Conservation (phyloP, 345 rosid genomes). For the Euphorbia pulcherrima region DNA sequence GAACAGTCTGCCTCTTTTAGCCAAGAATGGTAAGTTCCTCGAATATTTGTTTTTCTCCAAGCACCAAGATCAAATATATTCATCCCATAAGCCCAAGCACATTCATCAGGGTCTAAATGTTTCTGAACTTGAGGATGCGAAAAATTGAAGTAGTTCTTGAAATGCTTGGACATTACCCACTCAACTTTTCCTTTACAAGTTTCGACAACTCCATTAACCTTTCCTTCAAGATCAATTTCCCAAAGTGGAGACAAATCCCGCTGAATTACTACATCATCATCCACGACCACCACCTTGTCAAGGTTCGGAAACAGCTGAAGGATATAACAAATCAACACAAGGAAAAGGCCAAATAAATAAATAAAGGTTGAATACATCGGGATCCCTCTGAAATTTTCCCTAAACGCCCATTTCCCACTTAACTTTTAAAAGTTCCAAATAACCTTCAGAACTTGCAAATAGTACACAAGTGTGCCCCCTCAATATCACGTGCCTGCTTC, state of each 20-base stretch:
- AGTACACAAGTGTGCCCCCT: too few relatives aligned
- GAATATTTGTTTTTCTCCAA: conserved; percentile 83
- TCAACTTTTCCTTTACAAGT: conserved; percentile 95
- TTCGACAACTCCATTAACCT: conserved; percentile 98
- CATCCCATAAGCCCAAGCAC: conserved; percentile 99
- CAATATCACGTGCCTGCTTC: too few relatives aligned
- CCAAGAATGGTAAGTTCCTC: conserved; percentile 95
- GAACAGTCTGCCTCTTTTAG: conserved; percentile 65
- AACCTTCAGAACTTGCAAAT: too few relatives aligned
- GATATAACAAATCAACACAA: conserved; percentile 17
- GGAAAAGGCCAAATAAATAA: not conserved
- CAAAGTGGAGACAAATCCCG: conserved; percentile 87
- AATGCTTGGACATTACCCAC: conserved; percentile 98
- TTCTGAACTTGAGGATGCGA: conserved; percentile 88
- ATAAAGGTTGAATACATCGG: too few relatives aligned
- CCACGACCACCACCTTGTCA: conserved; percentile 90
- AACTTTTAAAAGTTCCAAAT: too few relatives aligned
- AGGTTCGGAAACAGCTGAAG: conserved; percentile 93
- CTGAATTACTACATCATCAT: conserved; percentile 94
- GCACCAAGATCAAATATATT: conserved; percentile 83
- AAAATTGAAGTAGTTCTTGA: conserved; percentile 96
- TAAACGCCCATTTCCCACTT: too few relatives aligned
- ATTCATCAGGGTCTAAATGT: conserved; percentile 82
- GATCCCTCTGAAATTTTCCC: too few relatives aligned
- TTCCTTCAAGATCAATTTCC: conserved; percentile 83